These are phyloP conservation scores for Aspergillus hiratsukae DNA, from an alignment of 2,329 filamentous ascomycete species.

Conservation along the genomic window DNA sequence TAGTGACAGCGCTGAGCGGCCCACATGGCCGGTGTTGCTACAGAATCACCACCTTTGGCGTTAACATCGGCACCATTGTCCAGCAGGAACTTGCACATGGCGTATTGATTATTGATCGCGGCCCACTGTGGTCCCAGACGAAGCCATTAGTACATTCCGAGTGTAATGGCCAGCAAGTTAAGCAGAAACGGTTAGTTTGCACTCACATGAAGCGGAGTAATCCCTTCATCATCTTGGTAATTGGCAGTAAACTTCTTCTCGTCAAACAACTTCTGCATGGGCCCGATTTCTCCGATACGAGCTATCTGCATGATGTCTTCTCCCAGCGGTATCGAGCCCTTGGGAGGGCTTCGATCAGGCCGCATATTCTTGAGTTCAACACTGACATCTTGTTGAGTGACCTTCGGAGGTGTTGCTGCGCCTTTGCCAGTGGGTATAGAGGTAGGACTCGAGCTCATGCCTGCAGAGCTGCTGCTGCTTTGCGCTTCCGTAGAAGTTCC, in stretches of 20 bases:
- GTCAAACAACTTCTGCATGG: slow-evolving; percentile 87
- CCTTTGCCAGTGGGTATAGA: slow-evolving; percentile 28
- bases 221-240: slow-evolving; percentile 84
- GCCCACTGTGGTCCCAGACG: slow-evolving; percentile 67
- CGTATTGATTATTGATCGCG: slow-evolving; percentile 97
- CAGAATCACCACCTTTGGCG: slow-evolving; percentile 88
- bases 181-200: background rate
- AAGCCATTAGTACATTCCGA: slow-evolving; percentile 6
- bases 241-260: slow-evolving; percentile 74
- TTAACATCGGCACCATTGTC: slow-evolving; percentile 85
- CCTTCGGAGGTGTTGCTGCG: slow-evolving; percentile 28
- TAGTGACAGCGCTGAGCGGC: slow-evolving; percentile 95
- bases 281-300: slow-evolving; percentile 75
- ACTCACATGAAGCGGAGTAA: slow-evolving; percentile 88
- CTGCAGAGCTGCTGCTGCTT: slow-evolving; percentile 20
- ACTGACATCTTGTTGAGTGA: slow-evolving; percentile 26
- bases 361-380: slow-evolving; percentile 39
- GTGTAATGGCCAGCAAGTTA: background rate
- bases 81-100: slow-evolving; percentile 93
- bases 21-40: slow-evolving; percentile 94
- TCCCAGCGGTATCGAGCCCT: slow-evolving; percentile 44
- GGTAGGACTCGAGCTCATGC: slow-evolving; percentile 20
- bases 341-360: slow-evolving; percentile 26
- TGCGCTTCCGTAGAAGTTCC: slow-evolving; percentile 20
- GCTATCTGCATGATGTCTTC: slow-evolving; percentile 96